phyloP scores from a whole-genome alignment of 208 protist genomes.

The Leishmania mexicana region DNA sequence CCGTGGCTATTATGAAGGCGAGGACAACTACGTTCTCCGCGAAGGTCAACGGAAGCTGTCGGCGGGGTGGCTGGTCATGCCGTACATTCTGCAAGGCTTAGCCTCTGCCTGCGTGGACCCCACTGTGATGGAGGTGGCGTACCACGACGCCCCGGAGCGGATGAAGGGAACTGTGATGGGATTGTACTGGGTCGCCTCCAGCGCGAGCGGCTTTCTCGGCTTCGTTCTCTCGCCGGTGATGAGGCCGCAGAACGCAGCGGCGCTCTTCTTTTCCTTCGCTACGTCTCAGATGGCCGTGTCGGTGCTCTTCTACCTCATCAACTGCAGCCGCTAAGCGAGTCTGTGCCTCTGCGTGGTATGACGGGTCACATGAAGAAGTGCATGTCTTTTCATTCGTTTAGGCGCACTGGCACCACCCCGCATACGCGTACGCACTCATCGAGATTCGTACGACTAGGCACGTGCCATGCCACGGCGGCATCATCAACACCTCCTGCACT shows the following conservation, averaged over 20 bases:
- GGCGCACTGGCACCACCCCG: background rate
- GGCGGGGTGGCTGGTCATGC: constrained; percentile 50
- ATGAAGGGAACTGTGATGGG: constrained; percentile 76
- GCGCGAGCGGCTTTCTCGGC: constrained; percentile 63
- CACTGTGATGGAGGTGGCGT: constrained; percentile 69
- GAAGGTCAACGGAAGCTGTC: constrained; percentile 34
- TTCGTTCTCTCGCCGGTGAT: constrained; percentile 64
- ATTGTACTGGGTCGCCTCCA: constrained; percentile 67
- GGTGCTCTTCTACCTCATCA: constrained; percentile 44
- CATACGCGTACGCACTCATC: background rate
- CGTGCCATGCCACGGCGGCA: background rate
- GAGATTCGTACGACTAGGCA: background rate
- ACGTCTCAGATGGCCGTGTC: constrained; percentile 39
- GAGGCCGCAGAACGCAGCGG: constrained; percentile 46
- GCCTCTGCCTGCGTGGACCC: constrained; percentile 71
- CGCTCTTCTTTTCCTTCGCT: constrained; percentile 55
- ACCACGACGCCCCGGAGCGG: constrained; percentile 48
- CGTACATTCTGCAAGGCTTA: constrained; percentile 64
- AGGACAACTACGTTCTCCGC: constrained; percentile 46
- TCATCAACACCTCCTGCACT: background rate
- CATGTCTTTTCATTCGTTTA: background rate
- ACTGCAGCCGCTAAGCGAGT: constrained; percentile 12
- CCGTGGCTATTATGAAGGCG: constrained; percentile 45
- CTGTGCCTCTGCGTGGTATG: background rate
- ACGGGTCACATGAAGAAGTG: background rate